phyloP scores from a whole-genome alignment of 257 asterid species.

The Solanum lycopersicoides region DNA sequence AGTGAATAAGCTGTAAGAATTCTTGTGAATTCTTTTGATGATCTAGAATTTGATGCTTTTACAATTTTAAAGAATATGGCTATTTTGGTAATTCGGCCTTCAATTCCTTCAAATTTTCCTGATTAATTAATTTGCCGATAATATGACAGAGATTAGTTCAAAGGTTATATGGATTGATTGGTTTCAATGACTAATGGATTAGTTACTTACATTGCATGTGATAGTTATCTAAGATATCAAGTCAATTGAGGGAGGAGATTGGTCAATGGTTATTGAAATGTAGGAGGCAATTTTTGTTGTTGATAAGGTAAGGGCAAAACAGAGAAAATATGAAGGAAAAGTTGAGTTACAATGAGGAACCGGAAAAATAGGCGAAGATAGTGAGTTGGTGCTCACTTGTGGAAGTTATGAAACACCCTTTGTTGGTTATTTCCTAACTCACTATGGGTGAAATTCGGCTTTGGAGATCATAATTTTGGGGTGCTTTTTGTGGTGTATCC shows the following conservation, averaged over 20 bases:
- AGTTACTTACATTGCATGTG: constrained; percentile 10
- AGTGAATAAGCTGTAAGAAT: not conserved
- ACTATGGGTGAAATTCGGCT: constrained; percentile 41
- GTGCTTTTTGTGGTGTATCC: constrained; percentile 36
- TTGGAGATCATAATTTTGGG: constrained; percentile 28
- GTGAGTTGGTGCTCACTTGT: constrained; percentile 20
- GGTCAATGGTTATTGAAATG: constrained; percentile 9
- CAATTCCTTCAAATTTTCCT: not conserved
- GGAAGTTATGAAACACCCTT: constrained; percentile 8
- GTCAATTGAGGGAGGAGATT: constrained; percentile 1
- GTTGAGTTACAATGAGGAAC: constrained; percentile 2
- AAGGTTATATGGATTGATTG: constrained; percentile 4
- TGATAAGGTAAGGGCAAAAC: not conserved
- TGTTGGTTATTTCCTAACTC: not conserved
- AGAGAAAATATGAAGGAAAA: not conserved
- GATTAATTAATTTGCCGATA: not conserved
- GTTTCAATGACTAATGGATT: not conserved
- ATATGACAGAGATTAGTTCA: not conserved
- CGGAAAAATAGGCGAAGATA: constrained; percentile 4
- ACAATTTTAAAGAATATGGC: not conserved
- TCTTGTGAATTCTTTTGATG: constrained; percentile 1
- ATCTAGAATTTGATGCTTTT: not conserved
- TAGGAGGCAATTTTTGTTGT: constrained; percentile 18
- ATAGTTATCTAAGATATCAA: not conserved
- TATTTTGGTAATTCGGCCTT: constrained; percentile 1